These are phyloP conservation scores for Penicillium polonicum DNA, from an alignment of 2,329 filamentous ascomycete species.

Conservation along the genomic window DNA sequence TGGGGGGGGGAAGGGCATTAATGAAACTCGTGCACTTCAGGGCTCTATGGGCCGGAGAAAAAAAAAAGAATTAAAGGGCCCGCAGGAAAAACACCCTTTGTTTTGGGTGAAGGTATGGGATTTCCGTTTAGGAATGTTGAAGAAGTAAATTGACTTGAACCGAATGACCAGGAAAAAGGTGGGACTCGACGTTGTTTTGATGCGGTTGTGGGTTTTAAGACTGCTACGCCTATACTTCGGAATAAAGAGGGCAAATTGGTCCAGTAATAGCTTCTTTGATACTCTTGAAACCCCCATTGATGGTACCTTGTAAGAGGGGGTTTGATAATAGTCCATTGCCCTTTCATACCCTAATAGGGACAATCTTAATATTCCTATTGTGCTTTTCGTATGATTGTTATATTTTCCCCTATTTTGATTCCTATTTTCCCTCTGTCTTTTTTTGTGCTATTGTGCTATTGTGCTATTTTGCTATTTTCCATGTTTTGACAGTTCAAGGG, in stretches of 20 bases:
- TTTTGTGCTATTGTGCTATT: neutral
- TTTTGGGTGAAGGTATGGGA: constrained; percentile 35
- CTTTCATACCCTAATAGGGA: neutral
- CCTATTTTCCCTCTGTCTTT: neutral
- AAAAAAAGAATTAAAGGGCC: constrained; percentile 2
- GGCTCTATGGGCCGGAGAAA: constrained; percentile 2
- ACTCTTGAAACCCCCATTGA: neutral
- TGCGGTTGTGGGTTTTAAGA: constrained; percentile 5
- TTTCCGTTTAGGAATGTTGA: constrained; percentile 22
- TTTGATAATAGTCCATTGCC: neutral
- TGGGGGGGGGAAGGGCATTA: constrained; percentile 4
- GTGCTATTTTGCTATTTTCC: constrained; percentile 1
- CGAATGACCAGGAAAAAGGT: constrained; percentile 1
- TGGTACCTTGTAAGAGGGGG: neutral
- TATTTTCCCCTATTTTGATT: neutral
- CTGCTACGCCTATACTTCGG: neutral
- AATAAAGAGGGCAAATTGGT: neutral
- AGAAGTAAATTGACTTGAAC: constrained; percentile 5
- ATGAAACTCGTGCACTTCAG: constrained; percentile 7
- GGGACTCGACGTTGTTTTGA: constrained; percentile 21
- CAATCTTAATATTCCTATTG: neutral
- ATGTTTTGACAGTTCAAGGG: constrained; percentile 5
- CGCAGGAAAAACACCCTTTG: constrained; percentile 27
- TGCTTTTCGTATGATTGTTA: neutral
- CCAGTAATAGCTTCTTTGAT: neutral